Percentiles rank a stretch among this genome's conserved stretches.
Evolutionary conservation across 805 yeast genomes (phyloP).

Genomic region (Kregervanrija delftensis): DNA sequence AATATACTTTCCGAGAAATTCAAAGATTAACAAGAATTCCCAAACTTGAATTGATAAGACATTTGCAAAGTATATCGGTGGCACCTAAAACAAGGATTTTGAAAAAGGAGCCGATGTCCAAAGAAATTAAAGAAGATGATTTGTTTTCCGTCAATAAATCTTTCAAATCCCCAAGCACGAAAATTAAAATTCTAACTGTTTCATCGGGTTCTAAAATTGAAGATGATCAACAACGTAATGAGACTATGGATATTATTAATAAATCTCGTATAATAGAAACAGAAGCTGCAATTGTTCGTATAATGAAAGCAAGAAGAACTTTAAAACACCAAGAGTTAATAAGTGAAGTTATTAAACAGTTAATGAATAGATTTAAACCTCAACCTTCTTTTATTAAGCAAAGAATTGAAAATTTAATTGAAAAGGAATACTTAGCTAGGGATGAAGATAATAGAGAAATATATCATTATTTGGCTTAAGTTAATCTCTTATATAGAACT

Average conservation of each 20-base stretch:
- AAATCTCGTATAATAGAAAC: conserved; percentile 61
- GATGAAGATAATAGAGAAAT: conserved; percentile 51
- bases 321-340: conserved; percentile 59
- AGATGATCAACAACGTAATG: conserved; percentile 44
- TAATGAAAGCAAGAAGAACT: conserved; percentile 71
- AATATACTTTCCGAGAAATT: conserved; percentile 57
- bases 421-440: conserved; percentile 74
- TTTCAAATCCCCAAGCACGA: conserved; percentile 60
- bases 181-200: conserved; percentile 71
- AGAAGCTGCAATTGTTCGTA: conserved; percentile 82
- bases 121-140: conserved; percentile 59
- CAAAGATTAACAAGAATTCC: conserved; percentile 65
- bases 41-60: conserved; percentile 62
- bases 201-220: conserved; percentile 39
- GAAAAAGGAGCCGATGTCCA: conserved; percentile 67
- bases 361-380: conserved; percentile 62
- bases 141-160: conserved; percentile 58
- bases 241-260: conserved; percentile 49
- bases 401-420: conserved; percentile 68
- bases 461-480: conserved; percentile 60
- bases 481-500: neutral
- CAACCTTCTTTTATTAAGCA: conserved; percentile 59
- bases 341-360: conserved; percentile 55
- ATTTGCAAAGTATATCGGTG: conserved; percentile 71
- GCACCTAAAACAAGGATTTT: conserved; percentile 78